Evolutionary conservation across 768 basidiomycete species (phyloP).

Genomic region (Termitomyces sp.): DNA sequence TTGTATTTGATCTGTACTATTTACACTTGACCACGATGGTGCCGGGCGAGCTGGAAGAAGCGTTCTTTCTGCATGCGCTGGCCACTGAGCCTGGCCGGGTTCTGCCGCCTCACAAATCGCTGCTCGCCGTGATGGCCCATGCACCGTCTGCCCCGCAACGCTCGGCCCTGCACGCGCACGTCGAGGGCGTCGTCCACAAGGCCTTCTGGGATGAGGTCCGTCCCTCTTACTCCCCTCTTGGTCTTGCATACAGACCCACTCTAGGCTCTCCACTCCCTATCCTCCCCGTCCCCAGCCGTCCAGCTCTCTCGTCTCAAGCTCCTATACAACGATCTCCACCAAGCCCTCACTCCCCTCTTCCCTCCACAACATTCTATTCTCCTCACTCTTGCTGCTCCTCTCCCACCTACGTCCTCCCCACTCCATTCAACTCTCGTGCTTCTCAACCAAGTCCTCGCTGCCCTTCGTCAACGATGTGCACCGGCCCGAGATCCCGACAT

Average conservation of each 20-base stretch:
- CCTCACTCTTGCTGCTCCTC: constrained; percentile 48
- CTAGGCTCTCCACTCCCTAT: constrained; percentile 55
- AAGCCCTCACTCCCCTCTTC: constrained; percentile 52
- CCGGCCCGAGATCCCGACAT: constrained; percentile 58
- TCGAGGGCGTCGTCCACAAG: constrained; percentile 51
- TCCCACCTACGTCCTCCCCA: constrained; percentile 67
- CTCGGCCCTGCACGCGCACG: constrained; percentile 31
- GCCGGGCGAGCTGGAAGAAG: constrained; percentile 56
- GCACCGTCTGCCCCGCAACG: constrained; percentile 1
- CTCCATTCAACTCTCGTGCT: constrained; percentile 52
- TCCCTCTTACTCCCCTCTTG: background rate
- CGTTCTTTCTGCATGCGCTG: constrained; percentile 65
- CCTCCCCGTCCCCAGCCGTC: constrained; percentile 50
- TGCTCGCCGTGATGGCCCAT: constrained; percentile 54
- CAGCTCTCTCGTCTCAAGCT: constrained; percentile 58
- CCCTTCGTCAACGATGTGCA: constrained; percentile 60
- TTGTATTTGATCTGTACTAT: constrained; percentile 6
- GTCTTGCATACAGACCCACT: background rate
- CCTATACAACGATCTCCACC: constrained; percentile 51
- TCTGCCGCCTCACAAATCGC: constrained; percentile 70
- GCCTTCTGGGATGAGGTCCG: constrained; percentile 78
- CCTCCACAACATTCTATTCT: constrained; percentile 51
- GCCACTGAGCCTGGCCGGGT: constrained; percentile 56
- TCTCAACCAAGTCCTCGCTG: constrained; percentile 48
- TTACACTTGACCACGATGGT: constrained; percentile 21